Percentiles rank a stretch among this genome's conserved stretches.
Conservation (phyloP, 179 eudicot species). For the Vitellaria paradoxa region DNA sequence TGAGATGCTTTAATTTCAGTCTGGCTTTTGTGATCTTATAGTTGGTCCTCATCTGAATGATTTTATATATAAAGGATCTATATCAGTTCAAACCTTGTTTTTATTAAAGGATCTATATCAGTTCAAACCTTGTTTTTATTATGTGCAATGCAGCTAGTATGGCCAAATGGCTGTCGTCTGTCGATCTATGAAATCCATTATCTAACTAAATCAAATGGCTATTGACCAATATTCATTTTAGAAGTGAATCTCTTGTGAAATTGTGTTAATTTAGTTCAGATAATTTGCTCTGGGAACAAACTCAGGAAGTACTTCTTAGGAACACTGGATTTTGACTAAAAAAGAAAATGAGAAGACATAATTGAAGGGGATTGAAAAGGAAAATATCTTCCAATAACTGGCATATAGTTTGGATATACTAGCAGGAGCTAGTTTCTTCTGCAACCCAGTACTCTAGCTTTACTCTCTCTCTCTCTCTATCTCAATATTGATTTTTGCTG, state of each 20-base stretch:
- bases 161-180: too few relatives aligned
- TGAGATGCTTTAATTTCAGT: conserved; percentile 7
- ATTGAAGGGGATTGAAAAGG: too few relatives aligned
- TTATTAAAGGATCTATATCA: background rate
- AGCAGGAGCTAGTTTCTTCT: background rate
- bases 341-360: background rate
- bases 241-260: too few relatives aligned
- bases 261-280: too few relatives aligned
- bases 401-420: background rate
- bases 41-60: conserved; percentile 2
- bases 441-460: background rate
- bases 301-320: too few relatives aligned
- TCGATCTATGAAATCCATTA: too few relatives aligned
- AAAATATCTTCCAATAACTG: background rate
- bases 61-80: background rate
- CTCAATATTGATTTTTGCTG: background rate
- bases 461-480: conserved; percentile 1
- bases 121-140: too few relatives aligned
- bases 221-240: too few relatives aligned
- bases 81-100: too few relatives aligned
- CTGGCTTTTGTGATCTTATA: background rate
- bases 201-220: too few relatives aligned
- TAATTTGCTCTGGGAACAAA: too few relatives aligned
- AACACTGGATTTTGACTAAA: background rate
- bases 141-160: too few relatives aligned